phyloP scores from a whole-genome alignment of 1,139 yeast species.

The Yamadazyma dushanensis region DNA sequence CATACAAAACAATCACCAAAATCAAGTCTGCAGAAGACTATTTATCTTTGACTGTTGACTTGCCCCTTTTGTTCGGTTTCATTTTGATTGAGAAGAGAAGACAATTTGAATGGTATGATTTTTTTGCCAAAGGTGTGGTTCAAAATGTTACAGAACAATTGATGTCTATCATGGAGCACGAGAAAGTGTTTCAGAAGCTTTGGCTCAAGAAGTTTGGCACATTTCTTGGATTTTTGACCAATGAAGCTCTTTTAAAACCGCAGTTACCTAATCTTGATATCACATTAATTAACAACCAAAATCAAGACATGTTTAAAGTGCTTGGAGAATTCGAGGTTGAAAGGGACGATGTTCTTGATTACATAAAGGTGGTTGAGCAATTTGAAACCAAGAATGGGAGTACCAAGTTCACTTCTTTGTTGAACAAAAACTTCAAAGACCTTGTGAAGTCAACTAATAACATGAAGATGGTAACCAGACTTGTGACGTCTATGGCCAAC shows the following conservation, averaged over 20 bases:
- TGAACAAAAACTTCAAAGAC: conserved; percentile 50
- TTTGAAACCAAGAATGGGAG: conserved; percentile 22
- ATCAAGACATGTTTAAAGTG: conserved; percentile 20
- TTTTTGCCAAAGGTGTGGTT: conserved; percentile 50
- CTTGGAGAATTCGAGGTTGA: conserved; percentile 29
- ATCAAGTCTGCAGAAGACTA: conserved; percentile 46
- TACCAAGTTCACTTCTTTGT: conserved; percentile 35
- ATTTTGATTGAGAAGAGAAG: conserved; percentile 69
- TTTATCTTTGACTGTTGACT: conserved; percentile 60
- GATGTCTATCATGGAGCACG: conserved; percentile 59
- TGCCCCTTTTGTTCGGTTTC: conserved; percentile 81
- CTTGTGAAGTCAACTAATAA: conserved; percentile 38
- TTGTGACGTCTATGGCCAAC: conserved; percentile 34
- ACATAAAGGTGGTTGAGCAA: conserved; percentile 30
- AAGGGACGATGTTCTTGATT: conserved; percentile 42
- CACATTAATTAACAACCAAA: conserved; percentile 28
- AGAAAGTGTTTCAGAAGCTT: conserved; percentile 51
- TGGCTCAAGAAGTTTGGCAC: conserved; percentile 67
- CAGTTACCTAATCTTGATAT: conserved; percentile 43
- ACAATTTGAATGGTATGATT: conserved; percentile 65
- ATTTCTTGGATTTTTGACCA: conserved; percentile 36
- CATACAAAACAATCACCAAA: conserved; percentile 25
- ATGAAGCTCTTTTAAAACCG: conserved; percentile 16
- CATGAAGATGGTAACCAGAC: conserved; percentile 38
- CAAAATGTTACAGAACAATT: conserved; percentile 59